These are phyloP conservation scores for Colletotrichum orchidophilum DNA, from an alignment of 2,329 filamentous ascomycete species.

Conservation along the genomic window DNA sequence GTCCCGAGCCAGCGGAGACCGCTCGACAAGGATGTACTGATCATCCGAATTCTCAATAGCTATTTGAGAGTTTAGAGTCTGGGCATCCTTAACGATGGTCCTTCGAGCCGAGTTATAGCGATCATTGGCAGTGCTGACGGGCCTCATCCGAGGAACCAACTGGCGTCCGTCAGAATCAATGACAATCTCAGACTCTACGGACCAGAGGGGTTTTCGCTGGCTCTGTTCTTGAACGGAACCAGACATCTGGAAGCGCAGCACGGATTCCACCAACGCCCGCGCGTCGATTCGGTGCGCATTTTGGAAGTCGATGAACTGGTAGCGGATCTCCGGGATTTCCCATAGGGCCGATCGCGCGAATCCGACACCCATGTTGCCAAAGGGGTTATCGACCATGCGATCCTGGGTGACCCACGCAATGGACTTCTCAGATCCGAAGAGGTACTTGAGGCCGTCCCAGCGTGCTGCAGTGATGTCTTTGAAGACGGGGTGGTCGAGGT, in stretches of 20 bases:
- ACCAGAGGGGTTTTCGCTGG: background rate
- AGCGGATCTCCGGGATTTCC: conserved; percentile 17
- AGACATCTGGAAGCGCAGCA: background rate
- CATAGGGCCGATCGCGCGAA: conserved; percentile 16
- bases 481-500: conserved; percentile 37
- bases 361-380: conserved; percentile 33
- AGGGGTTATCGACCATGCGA: conserved; percentile 32
- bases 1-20: too few relatives aligned
- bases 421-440: background rate
- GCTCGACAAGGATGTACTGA: background rate
- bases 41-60: background rate
- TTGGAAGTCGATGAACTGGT: conserved; percentile 26
- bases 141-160: conserved; percentile 3
- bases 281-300: background rate
- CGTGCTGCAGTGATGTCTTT: conserved; percentile 45
- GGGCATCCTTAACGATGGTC: background rate
- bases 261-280: background rate
- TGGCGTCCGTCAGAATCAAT: conserved; percentile 4
- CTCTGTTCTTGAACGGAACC: background rate
- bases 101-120: conserved; percentile 8
- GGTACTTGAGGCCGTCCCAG: conserved; percentile 4
- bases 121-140: conserved; percentile 1
- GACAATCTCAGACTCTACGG: conserved; percentile 4
- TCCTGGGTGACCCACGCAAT: conserved; percentile 18
- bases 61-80: background rate